Evolutionary conservation across 176 grass and related monocot genomes (phyloP).

Genomic region (Musa acuminata): DNA sequence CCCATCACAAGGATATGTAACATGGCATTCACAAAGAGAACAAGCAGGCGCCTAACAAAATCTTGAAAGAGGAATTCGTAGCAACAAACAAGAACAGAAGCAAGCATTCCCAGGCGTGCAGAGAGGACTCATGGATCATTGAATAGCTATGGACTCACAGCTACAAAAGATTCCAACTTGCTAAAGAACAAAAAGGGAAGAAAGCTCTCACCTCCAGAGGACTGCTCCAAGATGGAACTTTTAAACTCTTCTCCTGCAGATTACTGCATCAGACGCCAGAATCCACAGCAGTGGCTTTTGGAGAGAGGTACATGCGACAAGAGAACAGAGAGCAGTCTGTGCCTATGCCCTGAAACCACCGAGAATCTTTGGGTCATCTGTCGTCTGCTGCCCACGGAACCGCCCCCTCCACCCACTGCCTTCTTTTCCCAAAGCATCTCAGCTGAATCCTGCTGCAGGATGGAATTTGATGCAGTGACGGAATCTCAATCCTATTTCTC

Average conservation of each 20-base stretch:
- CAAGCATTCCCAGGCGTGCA: not conserved
- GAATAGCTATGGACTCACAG: constrained; percentile 12
- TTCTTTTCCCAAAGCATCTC: not conserved
- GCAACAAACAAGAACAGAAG: not conserved
- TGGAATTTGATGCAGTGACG: not conserved
- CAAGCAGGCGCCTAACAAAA: not conserved
- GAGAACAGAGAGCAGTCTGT: not conserved
- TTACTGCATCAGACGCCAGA: constrained; percentile 29
- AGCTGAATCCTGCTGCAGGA: not conserved
- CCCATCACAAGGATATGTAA: not conserved
- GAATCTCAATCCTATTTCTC: not conserved
- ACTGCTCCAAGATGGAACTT: not conserved
- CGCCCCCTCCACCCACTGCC: not conserved
- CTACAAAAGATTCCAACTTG: constrained; percentile 4
- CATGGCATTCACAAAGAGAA: not conserved
- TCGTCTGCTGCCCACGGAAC: too few relatives aligned
- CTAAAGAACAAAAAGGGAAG: not conserved
- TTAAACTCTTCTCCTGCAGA: not conserved
- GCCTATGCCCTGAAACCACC: not conserved
- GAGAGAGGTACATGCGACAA: not conserved
- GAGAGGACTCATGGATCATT: not conserved
- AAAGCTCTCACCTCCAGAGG: constrained; percentile 8
- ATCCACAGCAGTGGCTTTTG: not conserved
- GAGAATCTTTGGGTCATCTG: not conserved
- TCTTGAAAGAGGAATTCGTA: not conserved